phyloP scores from a whole-genome alignment of 2,329 filamentous ascomycete genomes.

The Penicillium italicum region DNA sequence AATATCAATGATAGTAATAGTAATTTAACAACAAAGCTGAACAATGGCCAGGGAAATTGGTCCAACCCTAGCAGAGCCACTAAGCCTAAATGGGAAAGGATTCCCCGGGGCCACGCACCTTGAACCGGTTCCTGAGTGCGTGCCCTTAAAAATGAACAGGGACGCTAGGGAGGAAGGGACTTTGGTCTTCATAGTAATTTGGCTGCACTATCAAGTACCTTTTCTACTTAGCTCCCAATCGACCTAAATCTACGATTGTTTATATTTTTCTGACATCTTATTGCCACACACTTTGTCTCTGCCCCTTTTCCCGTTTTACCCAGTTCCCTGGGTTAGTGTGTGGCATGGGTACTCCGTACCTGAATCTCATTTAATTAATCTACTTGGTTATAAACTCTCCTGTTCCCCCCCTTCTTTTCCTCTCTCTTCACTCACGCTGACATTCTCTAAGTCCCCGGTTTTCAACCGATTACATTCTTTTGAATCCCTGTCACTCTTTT shows the following conservation, averaged over 20 bases:
- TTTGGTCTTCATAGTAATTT: background rate
- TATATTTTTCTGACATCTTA: background rate
- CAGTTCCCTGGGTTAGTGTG: background rate
- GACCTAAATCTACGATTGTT: background rate
- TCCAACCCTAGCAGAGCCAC: constrained; percentile 1
- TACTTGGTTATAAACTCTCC: constrained; percentile 13
- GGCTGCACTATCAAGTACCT: background rate
- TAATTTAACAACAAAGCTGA: too few relatives aligned
- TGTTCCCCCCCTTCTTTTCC: background rate
- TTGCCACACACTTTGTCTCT: constrained; percentile 3
- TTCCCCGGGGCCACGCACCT: background rate
- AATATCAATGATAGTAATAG: too few relatives aligned
- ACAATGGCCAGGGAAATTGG: constrained; percentile 1
- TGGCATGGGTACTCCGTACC: constrained; percentile 26
- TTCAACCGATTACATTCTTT: constrained; percentile 27
- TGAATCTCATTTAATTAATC: constrained; percentile 18
- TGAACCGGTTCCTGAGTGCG: background rate
- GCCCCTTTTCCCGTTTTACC: constrained; percentile 4
- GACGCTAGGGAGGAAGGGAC: background rate
- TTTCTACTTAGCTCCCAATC: background rate
- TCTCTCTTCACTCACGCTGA: constrained; percentile 16
- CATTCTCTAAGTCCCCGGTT: constrained; percentile 19
- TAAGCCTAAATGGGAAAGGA: constrained; percentile 5
- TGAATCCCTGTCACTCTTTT: constrained; percentile 10
- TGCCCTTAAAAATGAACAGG: background rate